A percentile compares a stretch with the other conserved stretches of the same genome.
These are phyloP conservation scores for Coprinopsis cinerea DNA, from an alignment of 768 basidiomycete genomes.

Conservation along the genomic window DNA sequence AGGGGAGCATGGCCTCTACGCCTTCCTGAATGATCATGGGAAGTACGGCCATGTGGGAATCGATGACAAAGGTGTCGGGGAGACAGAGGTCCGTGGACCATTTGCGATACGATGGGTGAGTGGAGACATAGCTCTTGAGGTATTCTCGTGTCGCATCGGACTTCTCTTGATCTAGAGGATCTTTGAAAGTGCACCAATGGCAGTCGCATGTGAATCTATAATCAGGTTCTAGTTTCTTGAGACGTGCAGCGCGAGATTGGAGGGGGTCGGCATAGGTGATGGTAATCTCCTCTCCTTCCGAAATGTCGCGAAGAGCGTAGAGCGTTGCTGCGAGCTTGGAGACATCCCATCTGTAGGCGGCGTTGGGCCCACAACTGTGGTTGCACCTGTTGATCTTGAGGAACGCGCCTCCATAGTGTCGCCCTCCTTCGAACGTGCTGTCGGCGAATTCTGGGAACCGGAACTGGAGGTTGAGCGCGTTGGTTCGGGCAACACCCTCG, in stretches of 20 bases:
- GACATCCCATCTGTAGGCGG: conserved; percentile 36
- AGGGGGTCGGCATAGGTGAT: conserved; percentile 39
- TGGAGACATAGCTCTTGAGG: conserved; percentile 24
- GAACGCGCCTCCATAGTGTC: conserved; percentile 37
- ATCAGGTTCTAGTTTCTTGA: conserved; percentile 27
- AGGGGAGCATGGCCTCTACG: conserved; percentile 32
- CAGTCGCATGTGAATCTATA: conserved; percentile 40
- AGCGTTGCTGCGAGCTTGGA: conserved; percentile 31
- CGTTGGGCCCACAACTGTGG: conserved; percentile 44
- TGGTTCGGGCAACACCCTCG: conserved; percentile 40
- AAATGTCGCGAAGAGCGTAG: conserved; percentile 35
- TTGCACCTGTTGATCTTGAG: conserved; percentile 37
- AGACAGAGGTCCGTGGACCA: conserved; percentile 38
- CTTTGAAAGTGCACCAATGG: conserved; percentile 23
- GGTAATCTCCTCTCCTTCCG: conserved; percentile 37
- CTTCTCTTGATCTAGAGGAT: conserved; percentile 1
- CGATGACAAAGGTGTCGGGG: conserved; percentile 33
- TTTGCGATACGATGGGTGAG: conserved; percentile 31
- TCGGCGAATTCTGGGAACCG: conserved; percentile 12
- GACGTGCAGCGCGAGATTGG: conserved; percentile 28
- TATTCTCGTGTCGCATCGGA: conserved; percentile 24
- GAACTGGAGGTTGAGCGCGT: conserved; percentile 33
- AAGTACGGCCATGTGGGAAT: conserved; percentile 32
- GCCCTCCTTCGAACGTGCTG: conserved; percentile 9
- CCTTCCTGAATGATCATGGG: conserved; percentile 35